Evolutionary conservation across 805 yeast genomes (phyloP).

Genomic region (Candida ponderosae): DNA sequence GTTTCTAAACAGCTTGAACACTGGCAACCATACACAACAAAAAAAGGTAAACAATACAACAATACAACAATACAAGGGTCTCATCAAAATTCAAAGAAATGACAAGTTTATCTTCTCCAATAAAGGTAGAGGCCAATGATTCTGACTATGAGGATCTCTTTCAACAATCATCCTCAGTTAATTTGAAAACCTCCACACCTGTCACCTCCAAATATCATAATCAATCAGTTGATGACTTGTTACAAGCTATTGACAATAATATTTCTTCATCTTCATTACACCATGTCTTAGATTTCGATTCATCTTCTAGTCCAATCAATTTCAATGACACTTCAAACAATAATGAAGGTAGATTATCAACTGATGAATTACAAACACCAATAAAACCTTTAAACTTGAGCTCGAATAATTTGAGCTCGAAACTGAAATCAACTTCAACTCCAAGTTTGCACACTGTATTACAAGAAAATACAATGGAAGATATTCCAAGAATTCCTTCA

Average conservation of each 20-base stretch:
- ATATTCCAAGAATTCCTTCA: constrained; percentile 19
- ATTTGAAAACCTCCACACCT: too few species aligned
- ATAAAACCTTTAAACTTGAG: constrained; percentile 20
- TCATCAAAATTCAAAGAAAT: too few species aligned
- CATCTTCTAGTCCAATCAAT: not conserved
- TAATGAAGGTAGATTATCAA: constrained; percentile 2
- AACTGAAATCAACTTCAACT: constrained; percentile 5
- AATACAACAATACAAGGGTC: too few species aligned
- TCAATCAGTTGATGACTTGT: constrained; percentile 31
- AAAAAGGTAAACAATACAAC: too few species aligned
- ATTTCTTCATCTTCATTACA: constrained; percentile 14
- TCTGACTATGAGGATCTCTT: too few species aligned
- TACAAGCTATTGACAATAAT: constrained; percentile 21
- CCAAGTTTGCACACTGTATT: not conserved
- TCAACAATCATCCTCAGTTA: too few species aligned
- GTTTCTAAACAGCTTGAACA: too few species aligned
- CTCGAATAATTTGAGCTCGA: too few species aligned
- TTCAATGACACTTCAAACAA: constrained; percentile 4
- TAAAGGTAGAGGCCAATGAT: too few species aligned
- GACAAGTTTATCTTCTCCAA: too few species aligned
- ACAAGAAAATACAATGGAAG: constrained; percentile 11
- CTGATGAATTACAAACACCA: constrained; percentile 15
- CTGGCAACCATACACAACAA: too few species aligned
- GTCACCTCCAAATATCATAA: constrained; percentile 14
- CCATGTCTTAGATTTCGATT: constrained; percentile 9